Base-by-base conservation (phyloP, 805 yeast species). In the Pichia cabralensis region DNA sequence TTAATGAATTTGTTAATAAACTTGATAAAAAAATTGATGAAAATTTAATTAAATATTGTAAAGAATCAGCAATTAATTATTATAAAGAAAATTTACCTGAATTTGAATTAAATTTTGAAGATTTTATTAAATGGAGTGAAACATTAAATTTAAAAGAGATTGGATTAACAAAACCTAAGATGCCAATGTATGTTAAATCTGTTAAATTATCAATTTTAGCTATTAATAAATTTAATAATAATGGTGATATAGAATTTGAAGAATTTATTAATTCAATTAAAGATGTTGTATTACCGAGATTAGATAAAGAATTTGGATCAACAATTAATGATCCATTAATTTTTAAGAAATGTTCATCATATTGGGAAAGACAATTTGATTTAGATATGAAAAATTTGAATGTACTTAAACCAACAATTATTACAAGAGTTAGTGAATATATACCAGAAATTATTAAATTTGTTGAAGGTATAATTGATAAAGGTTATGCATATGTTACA, bases 371-470 rank as follows among this genome's bases (percentile, higher is more conserved):
- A 37, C 76, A 79, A 52, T 92, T 67, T 53, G 82, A 89, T 56
- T 65, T 71, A 36, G 98, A 92, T 52, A 92, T 92, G 98, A 64
- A 64, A 5, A 67, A 67, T 22, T 68, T 92, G 55, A 88, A 88
- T 49, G 97, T 92, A 7, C 62, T 82, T 33, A 80, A 92, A 9
- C 80, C 97, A 3, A 69, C 81, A 3, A 70, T 86, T 20, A 83
- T 94, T 19, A 92, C 98, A 3, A 75, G 98, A 45, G 98, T 92
- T 12, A 81, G 95, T 4, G 98, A 92, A 57, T 89, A 85, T 51
- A 77, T 89, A 28, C 96, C 97, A 2, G 96, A 92, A 51, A 88
- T 92, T 56, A 73, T 89, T 27, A 70, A 60, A 12, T 89, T 76
- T 57, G 94, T 92, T 14, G 69, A 74, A 43, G 66, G 64, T 46